Base-by-base conservation (phyloP, 2,329 filamentous ascomycete species). In the Ceratocystis alfenasii region DNA sequence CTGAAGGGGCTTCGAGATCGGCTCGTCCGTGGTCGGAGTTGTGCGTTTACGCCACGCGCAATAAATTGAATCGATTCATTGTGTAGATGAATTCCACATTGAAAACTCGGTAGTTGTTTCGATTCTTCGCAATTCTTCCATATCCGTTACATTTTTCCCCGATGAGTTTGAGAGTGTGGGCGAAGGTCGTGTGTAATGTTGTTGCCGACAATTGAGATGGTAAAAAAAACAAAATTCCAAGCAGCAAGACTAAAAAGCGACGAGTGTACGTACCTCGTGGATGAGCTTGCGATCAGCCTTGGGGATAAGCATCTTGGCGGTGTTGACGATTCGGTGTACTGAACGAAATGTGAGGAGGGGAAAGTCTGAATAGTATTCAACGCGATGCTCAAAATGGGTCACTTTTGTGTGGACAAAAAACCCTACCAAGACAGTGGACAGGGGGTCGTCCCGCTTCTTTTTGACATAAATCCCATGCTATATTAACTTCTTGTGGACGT, bases 231-330 rank as follows among this genome's bases (percentile, higher is more conserved):
- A 33, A 46, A 63, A 63, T 63, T 50, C 30, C 7, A 63, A 15
- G 44, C 62, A 63, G 10, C 28, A n/a, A 59, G 65, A 65, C 67
- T 67, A 66, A 41, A 55, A 46, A 53, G 41, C 66, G 60, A 65
- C 63, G 66, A 63, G 50, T 59, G 57, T 65, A 69, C 72, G 70
- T 78, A 82, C 80, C 82, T 87, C 93, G 87, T 99, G 94, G 83
- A 99, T 97, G 88, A 91, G 90, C 90, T 99, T 99, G 84, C 95
- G 92, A 84, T 99, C 94, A 81, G 90, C 89, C 88, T 97, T 97
- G 80, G 94, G 94, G 81, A 99, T 99, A 85, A 99, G 88, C 94
- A 85, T 85, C 88, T 92, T 83, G 78, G 77, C 79, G 79, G 78
- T 66, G 62, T 69, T 68, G 65, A 68, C 64, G 64, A 68, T 66